These are phyloP conservation scores for Pseudonitzschia multiseries DNA, from an alignment of 108 stramenopile species.

Conservation along the genomic window DNA sequence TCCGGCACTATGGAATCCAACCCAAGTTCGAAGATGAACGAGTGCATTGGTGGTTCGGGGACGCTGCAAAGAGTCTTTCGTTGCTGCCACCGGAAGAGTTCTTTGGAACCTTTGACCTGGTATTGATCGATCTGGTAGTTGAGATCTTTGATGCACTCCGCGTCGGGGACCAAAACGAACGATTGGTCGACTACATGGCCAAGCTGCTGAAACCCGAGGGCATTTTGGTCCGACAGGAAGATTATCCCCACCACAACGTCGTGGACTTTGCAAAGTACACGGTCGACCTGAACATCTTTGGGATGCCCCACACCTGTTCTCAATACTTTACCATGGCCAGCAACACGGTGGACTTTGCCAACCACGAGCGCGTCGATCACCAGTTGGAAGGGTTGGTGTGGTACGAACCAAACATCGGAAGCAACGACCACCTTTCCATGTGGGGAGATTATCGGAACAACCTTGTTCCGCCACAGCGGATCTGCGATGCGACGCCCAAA, in stretches of 20 bases:
- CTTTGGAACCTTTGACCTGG: constrained; percentile 72
- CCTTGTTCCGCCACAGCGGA: constrained; percentile 6
- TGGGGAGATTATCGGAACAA: constrained; percentile 18
- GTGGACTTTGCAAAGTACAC: constrained; percentile 34
- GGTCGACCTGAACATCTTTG: constrained; percentile 29
- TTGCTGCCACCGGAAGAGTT: constrained; percentile 64
- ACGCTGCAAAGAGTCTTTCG: constrained; percentile 62
- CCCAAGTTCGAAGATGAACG: constrained; percentile 83
- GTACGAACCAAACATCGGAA: constrained; percentile 11
- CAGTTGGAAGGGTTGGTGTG: constrained; percentile 5
- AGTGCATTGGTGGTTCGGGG: constrained; percentile 85
- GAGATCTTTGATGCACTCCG: constrained; percentile 36
- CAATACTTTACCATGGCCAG: constrained; percentile 49
- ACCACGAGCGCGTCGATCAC: constrained; percentile 14
- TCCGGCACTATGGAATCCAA: constrained; percentile 81
- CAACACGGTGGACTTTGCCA: constrained; percentile 42
- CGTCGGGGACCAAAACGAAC: constrained; percentile 5
- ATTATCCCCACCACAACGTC: constrained; percentile 35
- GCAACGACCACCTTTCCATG: background rate
- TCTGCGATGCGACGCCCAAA: constrained; percentile 19
- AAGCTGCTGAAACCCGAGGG: constrained; percentile 80
- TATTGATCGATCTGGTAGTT: constrained; percentile 54
- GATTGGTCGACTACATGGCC: constrained; percentile 51
- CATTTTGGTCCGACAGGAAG: constrained; percentile 82
- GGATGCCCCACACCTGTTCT: constrained; percentile 58